Evolutionary conservation across 1,284 basidiomycete genomes (phyloP), one percentile per base, ranked within the genome.

Genomic region (Irpex sp.): DNA sequence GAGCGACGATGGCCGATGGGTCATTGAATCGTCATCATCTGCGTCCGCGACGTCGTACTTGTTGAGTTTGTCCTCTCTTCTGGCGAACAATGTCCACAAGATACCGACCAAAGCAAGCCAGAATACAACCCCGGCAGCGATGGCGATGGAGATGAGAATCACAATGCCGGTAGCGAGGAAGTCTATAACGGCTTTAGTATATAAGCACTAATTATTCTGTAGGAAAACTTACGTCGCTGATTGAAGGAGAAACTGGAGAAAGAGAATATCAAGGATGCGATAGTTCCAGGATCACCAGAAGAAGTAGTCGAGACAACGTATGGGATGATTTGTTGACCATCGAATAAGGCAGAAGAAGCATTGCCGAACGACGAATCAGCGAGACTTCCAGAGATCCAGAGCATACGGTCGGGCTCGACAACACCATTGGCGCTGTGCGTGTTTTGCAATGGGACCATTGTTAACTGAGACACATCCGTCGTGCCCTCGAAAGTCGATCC

Each of bases 121-220:
- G 79, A 99, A 95, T 59, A 99, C 94, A 26, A 98, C 87, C 31
- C 95, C 97, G 8, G 96, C 94, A 3, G 94, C 89, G 66, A 98
- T 97, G 35, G 96, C 97, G 68, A 99, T 98, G 4, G 95, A 97
- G 68, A 99, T 96, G 47, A 98, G 84, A 66, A 99, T 98, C 61
- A 99, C 94, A 46, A 98, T 84, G 1, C 96, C 97, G 26, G 89
- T 87, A 0, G 95, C 94, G 59, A 98, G 85, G 82, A 90, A 93
- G 73, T 88, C 94, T 94, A 67, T 4, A 50, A n/a, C 66, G 58
- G 58, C 54, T 58, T 54, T 13, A 4, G 33, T 66, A 53, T 2
- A 26, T 33, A 13, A 7, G 13, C 8, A 21, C 21, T 31, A 31
- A 6, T 58, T 47, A 46, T 7, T 31, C 51, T 9, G 31, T 54